A percentile compares a stretch with the other conserved stretches of the same genome.
phyloP scores from a whole-genome alignment of 495 filamentous ascomycete genomes.

The Annulohypoxylon nitens region DNA sequence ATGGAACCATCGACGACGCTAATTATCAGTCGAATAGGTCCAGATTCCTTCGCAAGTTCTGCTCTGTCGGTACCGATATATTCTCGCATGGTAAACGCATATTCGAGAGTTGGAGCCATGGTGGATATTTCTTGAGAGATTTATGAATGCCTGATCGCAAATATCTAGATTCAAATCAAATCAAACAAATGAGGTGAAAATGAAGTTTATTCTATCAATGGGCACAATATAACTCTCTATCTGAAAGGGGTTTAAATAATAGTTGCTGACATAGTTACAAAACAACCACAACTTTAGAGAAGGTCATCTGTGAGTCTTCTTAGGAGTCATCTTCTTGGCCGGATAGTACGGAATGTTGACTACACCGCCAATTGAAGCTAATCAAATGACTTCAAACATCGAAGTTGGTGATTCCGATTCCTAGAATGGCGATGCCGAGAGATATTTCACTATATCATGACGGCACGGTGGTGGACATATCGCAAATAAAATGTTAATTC shows the following conservation, averaged over 20 bases:
- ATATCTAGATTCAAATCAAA: background rate
- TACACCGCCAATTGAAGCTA: background rate
- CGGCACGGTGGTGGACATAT: background rate
- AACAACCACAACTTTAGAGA: background rate
- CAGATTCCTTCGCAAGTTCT: background rate
- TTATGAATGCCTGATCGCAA: background rate
- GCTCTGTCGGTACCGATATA: background rate
- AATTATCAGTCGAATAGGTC: background rate
- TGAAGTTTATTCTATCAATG: background rate
- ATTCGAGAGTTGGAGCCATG: slow-evolving; percentile 6
- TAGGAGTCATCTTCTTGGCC: background rate
- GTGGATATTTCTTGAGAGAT: background rate
- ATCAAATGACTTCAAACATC: background rate
- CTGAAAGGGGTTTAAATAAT: background rate
- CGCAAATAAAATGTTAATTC: background rate
- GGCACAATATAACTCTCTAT: background rate
- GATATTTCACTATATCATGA: background rate
- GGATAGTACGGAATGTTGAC: background rate
- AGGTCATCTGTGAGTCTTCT: background rate
- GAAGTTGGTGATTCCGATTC: background rate
- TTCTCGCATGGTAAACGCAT: slow-evolving; percentile 3
- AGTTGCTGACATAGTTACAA: background rate
- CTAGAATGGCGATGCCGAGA: background rate
- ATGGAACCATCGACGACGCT: background rate
- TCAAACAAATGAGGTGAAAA: background rate